Evolutionary conservation across 768 basidiomycete species (phyloP).

Genomic region (Naganishia vishniacii): DNA sequence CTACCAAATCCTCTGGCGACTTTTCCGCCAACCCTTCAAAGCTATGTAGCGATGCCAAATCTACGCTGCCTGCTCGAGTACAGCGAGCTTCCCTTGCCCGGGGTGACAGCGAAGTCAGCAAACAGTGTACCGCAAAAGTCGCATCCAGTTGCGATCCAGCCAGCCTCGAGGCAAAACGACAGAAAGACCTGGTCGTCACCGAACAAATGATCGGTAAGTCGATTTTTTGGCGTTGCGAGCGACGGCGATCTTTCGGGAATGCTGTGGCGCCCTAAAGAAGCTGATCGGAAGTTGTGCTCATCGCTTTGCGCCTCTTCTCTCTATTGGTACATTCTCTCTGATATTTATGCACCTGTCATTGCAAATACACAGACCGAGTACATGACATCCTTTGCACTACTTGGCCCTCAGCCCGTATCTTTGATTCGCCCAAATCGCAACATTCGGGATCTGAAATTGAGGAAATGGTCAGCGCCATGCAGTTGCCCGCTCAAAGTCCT

Average conservation of each 20-base stretch:
- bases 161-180: conserved; percentile 15
- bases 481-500: background rate
- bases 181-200: conserved; percentile 12
- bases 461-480: conserved; percentile 3
- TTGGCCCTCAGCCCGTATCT: conserved; percentile 27
- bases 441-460: conserved; percentile 22
- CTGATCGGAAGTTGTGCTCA: background rate
- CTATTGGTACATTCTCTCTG: background rate
- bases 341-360: background rate
- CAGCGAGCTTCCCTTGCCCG: conserved; percentile 10
- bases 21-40: background rate
- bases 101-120: conserved; percentile 10
- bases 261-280: no score
- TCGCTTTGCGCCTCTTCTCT: background rate
- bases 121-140: background rate
- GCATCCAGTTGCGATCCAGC: background rate
- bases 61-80: background rate
- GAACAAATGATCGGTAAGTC: conserved; percentile 32
- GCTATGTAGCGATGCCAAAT: background rate
- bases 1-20: background rate
- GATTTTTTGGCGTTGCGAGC: background rate
- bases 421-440: conserved; percentile 23
- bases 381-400: conserved; percentile 29
- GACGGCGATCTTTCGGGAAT: no score
- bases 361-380: conserved; percentile 25